A percentile compares a stretch with the other conserved stretches of the same genome.
Conservation (phyloP, 305 asterid genomes). For the Solanum hybrid region DNA sequence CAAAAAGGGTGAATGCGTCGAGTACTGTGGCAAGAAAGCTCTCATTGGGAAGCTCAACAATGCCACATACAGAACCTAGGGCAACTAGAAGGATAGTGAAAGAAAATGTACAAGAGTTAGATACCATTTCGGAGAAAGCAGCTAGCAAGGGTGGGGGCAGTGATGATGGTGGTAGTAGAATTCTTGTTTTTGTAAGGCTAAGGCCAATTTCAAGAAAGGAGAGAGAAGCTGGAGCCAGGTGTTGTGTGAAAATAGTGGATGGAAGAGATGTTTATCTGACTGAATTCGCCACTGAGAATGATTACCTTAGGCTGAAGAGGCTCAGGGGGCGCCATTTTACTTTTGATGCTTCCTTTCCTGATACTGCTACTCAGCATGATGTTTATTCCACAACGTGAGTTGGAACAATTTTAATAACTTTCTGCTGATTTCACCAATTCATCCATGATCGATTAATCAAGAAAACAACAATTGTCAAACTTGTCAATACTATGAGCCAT, state of each 20-base stretch:
- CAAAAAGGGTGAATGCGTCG: constrained; percentile 21
- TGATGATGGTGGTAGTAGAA: constrained; percentile 26
- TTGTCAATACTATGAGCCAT: neutral
- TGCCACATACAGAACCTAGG: constrained; percentile 11
- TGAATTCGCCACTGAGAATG: constrained; percentile 42
- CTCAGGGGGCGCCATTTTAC: constrained; percentile 54
- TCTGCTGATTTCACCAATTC: neutral
- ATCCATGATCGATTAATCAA: neutral
- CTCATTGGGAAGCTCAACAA: constrained; percentile 21
- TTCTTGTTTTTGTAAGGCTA: constrained; percentile 58
- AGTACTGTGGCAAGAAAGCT: constrained; percentile 34
- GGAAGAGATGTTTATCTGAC: constrained; percentile 46
- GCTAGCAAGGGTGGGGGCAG: neutral
- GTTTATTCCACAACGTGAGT: constrained; percentile 58
- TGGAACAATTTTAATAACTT: neutral
- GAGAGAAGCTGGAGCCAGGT: constrained; percentile 46
- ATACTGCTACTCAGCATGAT: constrained; percentile 41
- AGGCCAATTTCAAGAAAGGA: constrained; percentile 55
- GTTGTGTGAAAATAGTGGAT: constrained; percentile 45
- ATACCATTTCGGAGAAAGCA: constrained; percentile 17
- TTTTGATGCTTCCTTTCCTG: constrained; percentile 56
- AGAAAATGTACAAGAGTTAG: constrained; percentile 26
- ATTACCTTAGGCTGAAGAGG: constrained; percentile 52
- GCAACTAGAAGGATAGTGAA: constrained; percentile 11
- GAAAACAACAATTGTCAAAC: neutral